A percentile compares a stretch with the other conserved stretches of the same genome.
Conservation (phyloP, 2,329 filamentous ascomycete species). For the Colletotrichum sp. region DNA sequence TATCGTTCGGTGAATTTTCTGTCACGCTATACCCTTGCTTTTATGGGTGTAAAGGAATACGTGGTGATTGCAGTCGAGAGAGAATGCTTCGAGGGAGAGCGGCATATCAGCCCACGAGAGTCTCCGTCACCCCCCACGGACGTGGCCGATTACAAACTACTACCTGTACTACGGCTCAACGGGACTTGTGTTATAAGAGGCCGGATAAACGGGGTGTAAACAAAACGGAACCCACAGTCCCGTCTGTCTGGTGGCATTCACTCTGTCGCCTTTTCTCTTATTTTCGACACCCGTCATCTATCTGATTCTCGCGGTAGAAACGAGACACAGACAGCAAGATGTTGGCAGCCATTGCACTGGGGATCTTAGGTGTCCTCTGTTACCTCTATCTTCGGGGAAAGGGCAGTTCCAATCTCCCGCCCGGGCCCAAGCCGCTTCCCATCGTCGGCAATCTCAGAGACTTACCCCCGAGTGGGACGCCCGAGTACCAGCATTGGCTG, state of each 20-base stretch:
- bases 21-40: not conserved
- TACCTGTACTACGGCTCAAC: not conserved
- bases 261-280: not conserved
- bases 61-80: not conserved
- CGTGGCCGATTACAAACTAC: not conserved
- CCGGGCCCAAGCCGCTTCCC: slow-evolving; percentile 36
- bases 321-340: not conserved
- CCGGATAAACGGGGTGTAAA: not conserved
- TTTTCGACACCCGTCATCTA: not conserved
- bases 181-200: not conserved
- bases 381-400: not conserved
- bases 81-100: not conserved
- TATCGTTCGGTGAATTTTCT: not conserved
- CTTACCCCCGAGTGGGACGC: slow-evolving; percentile 36
- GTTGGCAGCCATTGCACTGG: not conserved
- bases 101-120: not conserved
- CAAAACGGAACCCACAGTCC: not conserved
- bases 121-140: not conserved
- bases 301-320: not conserved
- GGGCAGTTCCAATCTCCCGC: slow-evolving; percentile 13
- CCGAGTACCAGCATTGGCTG: slow-evolving; percentile 38
- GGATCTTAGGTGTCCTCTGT: not conserved
- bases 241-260: not conserved
- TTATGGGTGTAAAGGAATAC: not conserved
- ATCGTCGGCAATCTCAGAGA: slow-evolving; percentile 52